Evolutionary conservation across 2,329 filamentous ascomycete genomes (phyloP), one percentile per base, ranked within the genome.

Genomic region (Bipolaris cookei): DNA sequence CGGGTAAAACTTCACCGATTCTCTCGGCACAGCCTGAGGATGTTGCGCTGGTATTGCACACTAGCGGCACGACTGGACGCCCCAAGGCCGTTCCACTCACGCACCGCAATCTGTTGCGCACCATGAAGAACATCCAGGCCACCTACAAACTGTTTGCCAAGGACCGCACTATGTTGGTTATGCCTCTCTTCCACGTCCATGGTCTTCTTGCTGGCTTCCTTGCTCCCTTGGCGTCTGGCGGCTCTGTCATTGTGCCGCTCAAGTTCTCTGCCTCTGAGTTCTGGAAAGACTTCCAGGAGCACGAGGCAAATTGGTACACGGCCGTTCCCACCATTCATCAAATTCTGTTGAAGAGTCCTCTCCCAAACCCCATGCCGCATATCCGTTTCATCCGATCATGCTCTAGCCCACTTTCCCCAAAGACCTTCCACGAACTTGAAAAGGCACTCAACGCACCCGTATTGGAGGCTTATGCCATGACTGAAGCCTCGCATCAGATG

Each of bases 251-350:
- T 55, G 89, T 96, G 4, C 91, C 91, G 2, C 69, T 82, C 51
- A 90, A 88, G 70, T 96, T 96, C 83, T 94, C 90, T 3, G 91
- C 92, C 7, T 84, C 85, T 1, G 88, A 90, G 18, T 96, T 96
- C 78, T 96, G 92, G 92, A 76, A 77, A 21, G 88, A 95, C 74
- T 95, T 95, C 69, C 82, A 82, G 64, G 80, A 83, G 5, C 83
- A 92, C 79, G 82, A 86, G 63, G 92, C 91, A 23, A 96, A 91
- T 75, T 96, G 92, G 92, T 96, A 95, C 78, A 95, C 91, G 0
- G 92, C 92, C 1, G 92, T 95, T n/a, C 92, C 92, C 1, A 96
- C 92, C 0, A 96, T 96, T 73, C 92, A 96, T 76, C 91, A 95
- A 72, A 94, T 96, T 68, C 82, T 96, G 3, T 86, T 96, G 56